These are phyloP conservation scores for Sclerotinia trifoliorum DNA, from an alignment of 2,329 filamentous ascomycete genomes.

Conservation along the genomic window DNA sequence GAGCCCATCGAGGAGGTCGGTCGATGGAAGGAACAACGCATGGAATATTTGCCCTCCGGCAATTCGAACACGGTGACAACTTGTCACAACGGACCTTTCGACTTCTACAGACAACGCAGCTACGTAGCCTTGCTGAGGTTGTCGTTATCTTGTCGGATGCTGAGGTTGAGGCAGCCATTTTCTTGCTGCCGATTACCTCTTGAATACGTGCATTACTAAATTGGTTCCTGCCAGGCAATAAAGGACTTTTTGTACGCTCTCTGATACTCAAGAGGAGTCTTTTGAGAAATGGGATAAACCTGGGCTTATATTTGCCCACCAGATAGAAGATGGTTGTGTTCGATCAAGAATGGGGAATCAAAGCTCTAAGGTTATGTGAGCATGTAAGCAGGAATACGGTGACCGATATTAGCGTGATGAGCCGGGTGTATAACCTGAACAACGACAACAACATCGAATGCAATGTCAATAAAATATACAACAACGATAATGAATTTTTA, in stretches of 20 bases:
- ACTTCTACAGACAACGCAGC: conserved; percentile 51
- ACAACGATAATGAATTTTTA: no score
- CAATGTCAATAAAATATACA: no score
- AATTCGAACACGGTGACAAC: conserved; percentile 55
- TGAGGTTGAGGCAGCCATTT: not conserved
- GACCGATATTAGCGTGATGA: not conserved
- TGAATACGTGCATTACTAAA: no score
- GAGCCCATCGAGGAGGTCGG: conserved; percentile 54
- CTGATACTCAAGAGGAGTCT: no score
- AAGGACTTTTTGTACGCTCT: not conserved
- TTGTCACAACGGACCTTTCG: conserved; percentile 61
- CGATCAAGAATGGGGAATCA: not conserved
- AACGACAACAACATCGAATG: no score
- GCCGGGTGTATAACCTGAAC: no score
- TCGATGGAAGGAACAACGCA: conserved; percentile 52
- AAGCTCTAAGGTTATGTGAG: not conserved
- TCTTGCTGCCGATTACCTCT: not conserved
- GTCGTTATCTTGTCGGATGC: not conserved
- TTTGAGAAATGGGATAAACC: no score
- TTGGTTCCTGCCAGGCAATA: no score
- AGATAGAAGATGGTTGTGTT: not conserved
- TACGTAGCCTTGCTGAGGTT: conserved; percentile 42
- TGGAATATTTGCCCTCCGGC: conserved; percentile 51
- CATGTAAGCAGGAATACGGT: not conserved
- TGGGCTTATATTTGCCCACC: not conserved